These are phyloP conservation scores for Russula ochroleuca DNA, from an alignment of 768 basidiomycete genomes.

Conservation along the genomic window DNA sequence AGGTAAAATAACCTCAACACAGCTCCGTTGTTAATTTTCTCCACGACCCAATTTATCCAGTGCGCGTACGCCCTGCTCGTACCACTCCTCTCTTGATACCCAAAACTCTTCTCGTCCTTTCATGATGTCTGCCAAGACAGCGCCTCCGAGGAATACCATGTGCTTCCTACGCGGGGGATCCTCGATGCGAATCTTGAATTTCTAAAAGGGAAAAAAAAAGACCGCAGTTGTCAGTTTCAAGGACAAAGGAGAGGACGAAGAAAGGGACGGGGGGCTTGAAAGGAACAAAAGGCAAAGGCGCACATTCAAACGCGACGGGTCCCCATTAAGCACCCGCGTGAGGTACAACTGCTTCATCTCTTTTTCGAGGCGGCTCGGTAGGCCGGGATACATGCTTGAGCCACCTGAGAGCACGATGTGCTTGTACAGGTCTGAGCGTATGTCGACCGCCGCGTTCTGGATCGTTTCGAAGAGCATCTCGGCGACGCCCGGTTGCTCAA, in stretches of 20 bases:
- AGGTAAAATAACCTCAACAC: conserved; percentile 1
- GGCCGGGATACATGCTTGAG: conserved; percentile 97
- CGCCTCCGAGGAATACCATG: conserved; percentile 99
- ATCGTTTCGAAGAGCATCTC: conserved; percentile 98
- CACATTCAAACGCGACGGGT: conserved; percentile 82
- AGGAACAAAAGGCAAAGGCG: conserved; percentile 31
- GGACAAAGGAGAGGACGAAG: background rate
- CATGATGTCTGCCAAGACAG: conserved; percentile 99
- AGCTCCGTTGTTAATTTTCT: conserved; percentile 34
- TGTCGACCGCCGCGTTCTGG: conserved; percentile 84
- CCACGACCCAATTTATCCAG: conserved; percentile 83
- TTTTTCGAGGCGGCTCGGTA: conserved; percentile 95
- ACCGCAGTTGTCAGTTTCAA: background rate
- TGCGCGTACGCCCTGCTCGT: conserved; percentile 77
- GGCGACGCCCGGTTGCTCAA: conserved; percentile 96
- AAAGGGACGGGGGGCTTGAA: background rate
- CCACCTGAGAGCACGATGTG: conserved; percentile 97
- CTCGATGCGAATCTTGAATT: conserved; percentile 99
- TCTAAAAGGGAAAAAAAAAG: conserved; percentile 46
- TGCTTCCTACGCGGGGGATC: conserved; percentile 98
- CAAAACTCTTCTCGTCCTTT: conserved; percentile 91
- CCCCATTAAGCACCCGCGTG: conserved; percentile 78
- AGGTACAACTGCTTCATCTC: conserved; percentile 99
- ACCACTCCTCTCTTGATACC: conserved; percentile 93
- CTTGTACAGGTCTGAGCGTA: conserved; percentile 90